Percentiles rank a stretch among this genome's conserved stretches.
phyloP scores from a whole-genome alignment of 441 rosid genomes.

The Eruca vesicaria region DNA sequence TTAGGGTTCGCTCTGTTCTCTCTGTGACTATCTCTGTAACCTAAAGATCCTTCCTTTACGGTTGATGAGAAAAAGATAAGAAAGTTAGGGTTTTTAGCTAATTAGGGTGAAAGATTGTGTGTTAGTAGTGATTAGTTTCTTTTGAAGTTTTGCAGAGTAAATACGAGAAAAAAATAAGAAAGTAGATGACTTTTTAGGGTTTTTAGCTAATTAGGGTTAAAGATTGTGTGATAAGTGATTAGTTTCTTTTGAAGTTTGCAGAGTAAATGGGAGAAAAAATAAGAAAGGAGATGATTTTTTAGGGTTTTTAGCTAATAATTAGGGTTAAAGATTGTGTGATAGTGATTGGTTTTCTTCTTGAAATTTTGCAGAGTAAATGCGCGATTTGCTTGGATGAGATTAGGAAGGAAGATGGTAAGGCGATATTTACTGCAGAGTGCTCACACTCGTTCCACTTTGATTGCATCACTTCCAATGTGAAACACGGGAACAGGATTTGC shows the following conservation, averaged over 20 bases:
- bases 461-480: conserved; percentile 33
- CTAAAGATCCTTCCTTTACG: too few species aligned
- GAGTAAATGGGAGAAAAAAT: too few species aligned
- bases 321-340: neutral
- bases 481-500: conserved; percentile 33
- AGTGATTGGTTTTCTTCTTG: neutral
- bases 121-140: neutral
- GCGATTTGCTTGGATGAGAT: conserved; percentile 35
- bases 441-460: conserved; percentile 39
- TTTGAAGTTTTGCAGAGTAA: conserved; percentile 12
- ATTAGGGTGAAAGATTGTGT: neutral
- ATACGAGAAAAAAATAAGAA: too few species aligned
- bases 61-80: too few species aligned
- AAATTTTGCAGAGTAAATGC: conserved; percentile 25
- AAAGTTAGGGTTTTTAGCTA: too few species aligned
- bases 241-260: conserved; percentile 13
- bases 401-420: conserved; percentile 30
- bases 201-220: neutral
- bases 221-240: neutral
- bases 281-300: too few species aligned
- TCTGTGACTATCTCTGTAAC: too few species aligned
- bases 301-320: too few species aligned
- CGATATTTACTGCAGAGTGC: conserved; percentile 38
- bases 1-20: too few species aligned
- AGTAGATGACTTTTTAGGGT: neutral